A percentile compares a stretch with the other conserved stretches of the same genome.
Evolutionary conservation across 208 protist species (phyloP).

Genomic region (Leishmania martiniquensis): DNA sequence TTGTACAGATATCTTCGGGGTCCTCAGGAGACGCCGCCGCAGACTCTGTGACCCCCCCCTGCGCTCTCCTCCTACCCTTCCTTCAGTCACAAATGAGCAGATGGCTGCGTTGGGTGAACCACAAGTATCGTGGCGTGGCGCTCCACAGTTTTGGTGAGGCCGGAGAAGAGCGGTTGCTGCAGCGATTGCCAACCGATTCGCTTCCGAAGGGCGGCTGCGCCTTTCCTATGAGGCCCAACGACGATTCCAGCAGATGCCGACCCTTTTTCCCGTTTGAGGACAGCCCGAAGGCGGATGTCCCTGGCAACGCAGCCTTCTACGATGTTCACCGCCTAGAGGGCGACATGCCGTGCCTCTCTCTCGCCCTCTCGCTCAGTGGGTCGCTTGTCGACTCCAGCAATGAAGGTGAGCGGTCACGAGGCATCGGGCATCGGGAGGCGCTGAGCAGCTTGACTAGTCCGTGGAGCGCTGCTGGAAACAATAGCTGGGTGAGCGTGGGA

Average conservation of each 20-base stretch:
- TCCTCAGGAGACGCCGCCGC: background rate
- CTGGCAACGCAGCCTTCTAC: conserved; percentile 3
- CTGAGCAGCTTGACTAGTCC: background rate
- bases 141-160: background rate
- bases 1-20: background rate
- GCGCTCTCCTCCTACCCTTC: background rate
- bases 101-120: background rate
- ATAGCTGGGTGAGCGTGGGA: conserved; percentile 16
- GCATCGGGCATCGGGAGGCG: background rate
- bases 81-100: background rate
- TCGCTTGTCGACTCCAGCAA: background rate
- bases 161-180: background rate
- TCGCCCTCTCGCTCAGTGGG: conserved; percentile 3
- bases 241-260: background rate
- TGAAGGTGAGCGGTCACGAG: conserved; percentile 6
- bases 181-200: too few relatives aligned
- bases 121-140: conserved; percentile 1
- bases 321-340: background rate
- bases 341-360: conserved; percentile 1
- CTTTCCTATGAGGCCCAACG: background rate
- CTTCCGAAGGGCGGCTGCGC: background rate
- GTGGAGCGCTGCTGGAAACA: conserved; percentile 10
- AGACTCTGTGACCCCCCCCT: background rate
- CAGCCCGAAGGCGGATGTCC: background rate
- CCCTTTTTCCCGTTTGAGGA: background rate